Base-by-base conservation (phyloP, 306 rosid species). In the Vigna hirtella region DNA sequence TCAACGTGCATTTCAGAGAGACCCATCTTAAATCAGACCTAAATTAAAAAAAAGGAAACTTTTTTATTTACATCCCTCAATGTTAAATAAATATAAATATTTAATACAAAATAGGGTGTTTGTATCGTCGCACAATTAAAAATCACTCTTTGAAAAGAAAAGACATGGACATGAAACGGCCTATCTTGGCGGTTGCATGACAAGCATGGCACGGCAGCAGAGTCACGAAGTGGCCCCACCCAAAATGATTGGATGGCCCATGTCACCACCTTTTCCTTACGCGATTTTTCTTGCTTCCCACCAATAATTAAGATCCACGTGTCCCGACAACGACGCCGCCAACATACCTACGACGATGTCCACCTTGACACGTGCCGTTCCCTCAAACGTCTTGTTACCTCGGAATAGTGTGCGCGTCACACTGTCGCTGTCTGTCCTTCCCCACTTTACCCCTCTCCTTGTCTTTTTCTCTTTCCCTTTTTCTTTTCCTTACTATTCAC, bases 241-340 rank as follows among this genome's bases (percentile, higher is more conserved):
- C 24, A 52, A 61, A 63, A 83, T 83, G 77, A 83, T 74, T 79
- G 83, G 63, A 61, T 30, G 20, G 49, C 3, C 48, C 48, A 40
- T 2, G 2, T 7, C 45, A 6, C 52, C 45, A 51, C 18, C 20
- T 28, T 26, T 22, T 40, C 18, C 14, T 17, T 16, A 66, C 34
- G 24, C 42, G 36, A 26, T 17, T 15, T 56, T 51, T 61, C 47
- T 7, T 1, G 1, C 34, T 3, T n/a, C 36, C 5, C 0, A 10
- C 75, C 76, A 76, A 76, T 76, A 1, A 13, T 1, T 1, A n/a
- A 8, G 1, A 0, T 4, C 78, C 85, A 72, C 72, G 70, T 79
- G 75, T 71, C 47, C 8, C 15, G n/a, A 32, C 56, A 17, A 7
- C n/a, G 56, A 53, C 79, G 85, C 85, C 87, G 89, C 87, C 87